Base-by-base conservation (phyloP, 345 rosid genomes). In the Ailanthus altissimus region DNA sequence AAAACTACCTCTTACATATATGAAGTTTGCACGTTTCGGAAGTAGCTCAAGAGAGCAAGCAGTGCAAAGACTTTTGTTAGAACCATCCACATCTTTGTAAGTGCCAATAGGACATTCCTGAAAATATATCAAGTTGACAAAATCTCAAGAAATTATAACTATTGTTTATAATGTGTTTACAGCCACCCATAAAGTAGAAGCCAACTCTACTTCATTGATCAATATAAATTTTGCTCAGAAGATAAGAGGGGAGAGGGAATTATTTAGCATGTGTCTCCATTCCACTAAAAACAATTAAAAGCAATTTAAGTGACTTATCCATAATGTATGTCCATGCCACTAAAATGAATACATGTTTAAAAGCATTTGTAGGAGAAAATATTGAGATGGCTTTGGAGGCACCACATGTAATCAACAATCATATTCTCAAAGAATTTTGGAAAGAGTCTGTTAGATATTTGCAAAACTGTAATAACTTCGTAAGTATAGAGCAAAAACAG, bases 81-180 rank as follows among this genome's bases (percentile, higher is more conserved):
- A 96, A 56, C 99, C 99, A 75, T 87, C 94, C 45, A 85, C 85
- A 80, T 86, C 86, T 88, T 96, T 96, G 83, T 88, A 96, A 74
- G 98, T 96, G 67, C 99, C 99, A 80, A 92, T 74, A 61, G 98
- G 99, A 85, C 98, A 96, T 87, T 96, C 99, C 99, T 96, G 84
- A 56, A 60, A 21, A 82, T 64, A 78, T 70, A 38, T 62, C 28
- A 53, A 53, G 72, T 45, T 13, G n/a, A 76, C 25, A 74, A 67
- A 56, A 62, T 38, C 16, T 54, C 10, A 61, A 81, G 46, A 13
- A 42, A 60, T 47, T 32, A 47, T 32, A 26, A 46, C 53, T 32
- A 20, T n/a, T 18, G 45, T 63, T 43, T 73, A 18, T 28, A 16
- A 18, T 18, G 20, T 61, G 32, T n/a, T 47, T 32, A 49, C 16